These are phyloP conservation scores for Simmondsia chinensis DNA, from an alignment of 148 eudicot species.

Conservation along the genomic window DNA sequence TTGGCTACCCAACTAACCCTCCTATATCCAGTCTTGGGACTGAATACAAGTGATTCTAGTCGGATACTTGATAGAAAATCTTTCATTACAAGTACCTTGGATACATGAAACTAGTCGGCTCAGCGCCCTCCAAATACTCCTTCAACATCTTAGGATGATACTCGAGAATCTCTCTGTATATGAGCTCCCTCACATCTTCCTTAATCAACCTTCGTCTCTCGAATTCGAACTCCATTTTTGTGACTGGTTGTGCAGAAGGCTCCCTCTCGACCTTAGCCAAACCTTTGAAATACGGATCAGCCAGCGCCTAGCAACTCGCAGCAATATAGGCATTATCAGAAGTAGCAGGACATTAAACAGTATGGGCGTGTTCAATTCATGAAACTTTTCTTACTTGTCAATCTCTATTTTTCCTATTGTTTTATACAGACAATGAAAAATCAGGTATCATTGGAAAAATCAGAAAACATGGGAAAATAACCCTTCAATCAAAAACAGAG, in stretches of 20 bases:
- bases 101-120: conserved; percentile 90
- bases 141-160: conserved; percentile 95
- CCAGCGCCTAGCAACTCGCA: conserved; percentile 66
- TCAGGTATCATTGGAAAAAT: no score
- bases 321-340: conserved; percentile 5
- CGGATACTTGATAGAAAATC: no score
- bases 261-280: conserved; percentile 89
- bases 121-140: conserved; percentile 72
- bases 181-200: conserved; percentile 92
- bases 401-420: no score
- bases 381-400: no score
- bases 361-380: no score
- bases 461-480: no score
- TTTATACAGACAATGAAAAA: no score
- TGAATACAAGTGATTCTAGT: no score
- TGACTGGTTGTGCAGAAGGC: conserved; percentile 88
- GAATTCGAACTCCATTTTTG: conserved; percentile 95
- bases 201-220: conserved; percentile 88
- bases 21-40: no score
- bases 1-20: no score
- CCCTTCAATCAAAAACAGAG: no score
- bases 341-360: background rate
- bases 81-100: no score
- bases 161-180: conserved; percentile 89
- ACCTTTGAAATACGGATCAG: conserved; percentile 91